These are phyloP conservation scores for Cryomyces minteri DNA, from an alignment of 495 filamentous ascomycete species.

Conservation along the genomic window DNA sequence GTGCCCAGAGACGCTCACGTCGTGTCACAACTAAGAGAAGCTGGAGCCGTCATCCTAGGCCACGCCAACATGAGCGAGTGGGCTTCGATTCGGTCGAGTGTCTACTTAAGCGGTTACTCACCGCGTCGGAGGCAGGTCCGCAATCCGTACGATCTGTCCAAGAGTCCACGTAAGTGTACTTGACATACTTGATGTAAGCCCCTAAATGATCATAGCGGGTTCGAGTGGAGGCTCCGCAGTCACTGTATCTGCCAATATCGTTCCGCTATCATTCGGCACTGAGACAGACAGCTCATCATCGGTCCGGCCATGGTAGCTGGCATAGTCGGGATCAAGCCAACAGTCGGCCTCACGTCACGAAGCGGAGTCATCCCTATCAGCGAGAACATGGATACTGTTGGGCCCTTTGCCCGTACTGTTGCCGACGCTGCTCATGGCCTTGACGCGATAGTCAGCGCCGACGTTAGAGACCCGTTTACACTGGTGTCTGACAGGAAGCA, in stretches of 20 bases:
- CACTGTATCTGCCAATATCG: background rate
- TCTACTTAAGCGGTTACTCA: conserved; percentile 2
- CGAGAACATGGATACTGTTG: conserved; percentile 3
- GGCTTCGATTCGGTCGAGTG: conserved; percentile 10
- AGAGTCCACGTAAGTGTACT: conserved; percentile 8
- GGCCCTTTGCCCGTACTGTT: conserved; percentile 2
- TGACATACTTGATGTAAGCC: no score
- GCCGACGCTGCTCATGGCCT: conserved; percentile 4
- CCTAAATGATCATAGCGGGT: background rate
- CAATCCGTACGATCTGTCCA: background rate
- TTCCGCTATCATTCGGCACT: conserved; percentile 1
- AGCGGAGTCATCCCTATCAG: conserved; percentile 4
- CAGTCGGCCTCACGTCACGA: conserved; percentile 5
- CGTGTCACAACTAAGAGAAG: conserved; percentile 27
- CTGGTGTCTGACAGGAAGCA: background rate
- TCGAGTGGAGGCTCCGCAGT: conserved; percentile 1
- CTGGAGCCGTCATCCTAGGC: conserved; percentile 31
- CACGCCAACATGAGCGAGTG: conserved; percentile 26
- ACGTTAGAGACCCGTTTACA: conserved; percentile 2
- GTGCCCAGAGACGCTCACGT: conserved; percentile 27
- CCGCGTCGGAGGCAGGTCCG: conserved; percentile 2
- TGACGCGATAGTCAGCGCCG: conserved; percentile 1
- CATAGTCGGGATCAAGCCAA: conserved; percentile 7
- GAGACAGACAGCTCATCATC: conserved; percentile 5
- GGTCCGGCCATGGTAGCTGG: conserved; percentile 1